These are phyloP conservation scores for Pilaira anomala DNA, from an alignment of 192 early-diverging fungal species.

Conservation along the genomic window DNA sequence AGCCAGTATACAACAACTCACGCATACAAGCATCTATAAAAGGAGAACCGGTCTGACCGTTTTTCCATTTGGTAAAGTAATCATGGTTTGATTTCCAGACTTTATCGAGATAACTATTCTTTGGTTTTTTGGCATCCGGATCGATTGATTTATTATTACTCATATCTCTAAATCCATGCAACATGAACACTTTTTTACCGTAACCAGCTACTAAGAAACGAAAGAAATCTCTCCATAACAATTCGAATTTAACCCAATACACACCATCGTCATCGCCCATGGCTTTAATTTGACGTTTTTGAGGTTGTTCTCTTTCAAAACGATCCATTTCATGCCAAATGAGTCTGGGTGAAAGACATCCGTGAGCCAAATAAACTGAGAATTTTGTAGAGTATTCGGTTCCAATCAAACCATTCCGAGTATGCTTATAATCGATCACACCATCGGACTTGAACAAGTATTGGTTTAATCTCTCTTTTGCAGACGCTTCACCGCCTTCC, in stretches of 20 bases:
- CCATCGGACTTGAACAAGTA: constrained; percentile 30
- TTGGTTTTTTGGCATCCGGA: constrained; percentile 2
- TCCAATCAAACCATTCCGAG: constrained; percentile 41
- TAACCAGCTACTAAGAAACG: constrained; percentile 23
- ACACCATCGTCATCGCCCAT: constrained; percentile 18
- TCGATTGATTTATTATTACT: not conserved
- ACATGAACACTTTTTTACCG: constrained; percentile 27
- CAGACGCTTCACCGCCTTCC: constrained; percentile 30
- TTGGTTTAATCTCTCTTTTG: constrained; percentile 24
- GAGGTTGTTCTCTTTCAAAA: constrained; percentile 4
- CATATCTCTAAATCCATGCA: constrained; percentile 9
- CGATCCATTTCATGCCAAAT: constrained; percentile 14
- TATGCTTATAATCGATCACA: constrained; percentile 34
- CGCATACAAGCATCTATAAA: constrained; percentile 44
- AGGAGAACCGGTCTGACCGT: constrained; percentile 38
- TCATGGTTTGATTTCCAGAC: constrained; percentile 12
- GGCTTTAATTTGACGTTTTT: not conserved
- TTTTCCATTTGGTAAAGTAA: constrained; percentile 21
- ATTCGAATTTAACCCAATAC: constrained; percentile 40
- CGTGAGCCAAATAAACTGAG: constrained; percentile 23
- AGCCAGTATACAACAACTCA: constrained; percentile 36
- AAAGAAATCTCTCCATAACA: constrained; percentile 45
- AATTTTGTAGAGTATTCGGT: constrained; percentile 43
- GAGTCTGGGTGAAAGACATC: constrained; percentile 24
- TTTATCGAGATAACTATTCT: not conserved